These are phyloP conservation scores for Thelephora terrestris DNA, from an alignment of 1,284 basidiomycete species.

Conservation along the genomic window DNA sequence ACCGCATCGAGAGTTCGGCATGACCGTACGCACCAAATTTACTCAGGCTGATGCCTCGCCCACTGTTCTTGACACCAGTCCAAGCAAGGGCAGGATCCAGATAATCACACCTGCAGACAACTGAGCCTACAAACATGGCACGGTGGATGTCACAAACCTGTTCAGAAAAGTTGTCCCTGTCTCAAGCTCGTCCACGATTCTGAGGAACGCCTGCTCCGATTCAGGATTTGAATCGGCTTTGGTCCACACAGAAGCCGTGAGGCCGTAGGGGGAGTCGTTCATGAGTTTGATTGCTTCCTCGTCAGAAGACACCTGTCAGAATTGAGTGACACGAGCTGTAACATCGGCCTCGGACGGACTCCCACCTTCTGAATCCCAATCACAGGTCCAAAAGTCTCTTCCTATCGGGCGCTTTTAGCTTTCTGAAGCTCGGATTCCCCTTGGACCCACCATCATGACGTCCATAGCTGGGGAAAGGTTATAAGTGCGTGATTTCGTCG, in stretches of 20 bases:
- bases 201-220: slow-evolving; percentile 60
- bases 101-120: slow-evolving; percentile 58
- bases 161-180: slow-evolving; percentile 92
- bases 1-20: not conserved
- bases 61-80: slow-evolving; percentile 91
- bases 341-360: not conserved
- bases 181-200: slow-evolving; percentile 66
- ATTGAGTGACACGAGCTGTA: not conserved
- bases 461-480: slow-evolving; percentile 59
- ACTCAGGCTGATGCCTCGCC: slow-evolving; percentile 82
- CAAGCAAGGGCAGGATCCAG: slow-evolving; percentile 89
- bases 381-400: slow-evolving; percentile 86
- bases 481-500: not conserved
- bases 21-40: slow-evolving; percentile 64
- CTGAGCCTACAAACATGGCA: not conserved
- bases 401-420: slow-evolving; percentile 28
- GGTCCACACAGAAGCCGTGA: slow-evolving; percentile 93
- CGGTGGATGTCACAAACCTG: slow-evolving; percentile 29
- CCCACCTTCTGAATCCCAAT: slow-evolving; percentile 82
- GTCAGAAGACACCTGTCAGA: slow-evolving; percentile 58
- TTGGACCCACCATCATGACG: slow-evolving; percentile 65
- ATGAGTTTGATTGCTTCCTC: slow-evolving; percentile 82
- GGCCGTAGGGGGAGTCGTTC: slow-evolving; percentile 94
- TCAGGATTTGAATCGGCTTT: slow-evolving; percentile 47
- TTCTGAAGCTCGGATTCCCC: not conserved